Evolutionary conservation across 2,329 filamentous ascomycete species (phyloP).

Genomic region (Pseudogymnoascus sp.): DNA sequence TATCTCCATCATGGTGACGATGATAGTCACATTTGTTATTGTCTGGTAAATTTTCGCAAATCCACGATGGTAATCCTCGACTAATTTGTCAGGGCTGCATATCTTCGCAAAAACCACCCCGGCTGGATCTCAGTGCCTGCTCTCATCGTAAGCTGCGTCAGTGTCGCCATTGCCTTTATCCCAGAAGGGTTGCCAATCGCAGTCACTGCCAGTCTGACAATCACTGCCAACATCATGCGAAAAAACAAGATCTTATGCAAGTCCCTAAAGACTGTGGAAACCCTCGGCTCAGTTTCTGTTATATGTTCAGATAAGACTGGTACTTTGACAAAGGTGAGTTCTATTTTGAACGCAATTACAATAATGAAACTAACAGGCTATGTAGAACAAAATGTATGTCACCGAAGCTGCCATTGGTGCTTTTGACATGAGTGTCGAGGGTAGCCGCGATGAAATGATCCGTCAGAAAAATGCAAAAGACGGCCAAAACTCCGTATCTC

Average conservation of each 20-base stretch:
- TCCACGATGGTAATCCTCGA: conserved; percentile 10
- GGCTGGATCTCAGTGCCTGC: conserved; percentile 64
- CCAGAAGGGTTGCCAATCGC: conserved; percentile 66
- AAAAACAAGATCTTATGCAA: conserved; percentile 74
- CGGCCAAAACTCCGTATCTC: conserved; percentile 38
- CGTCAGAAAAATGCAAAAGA: conserved; percentile 16
- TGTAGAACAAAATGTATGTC: conserved; percentile 61
- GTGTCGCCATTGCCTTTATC: conserved; percentile 66
- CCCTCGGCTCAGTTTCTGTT: conserved; percentile 61
- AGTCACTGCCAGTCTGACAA: conserved; percentile 61
- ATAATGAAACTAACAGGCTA: conserved; percentile 7
- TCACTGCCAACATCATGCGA: conserved; percentile 67
- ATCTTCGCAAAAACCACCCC: conserved; percentile 58
- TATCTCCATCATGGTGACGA: conserved; percentile 54
- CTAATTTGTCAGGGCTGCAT: conserved; percentile 38
- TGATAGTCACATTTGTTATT: conserved; percentile 55
- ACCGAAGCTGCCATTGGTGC: conserved; percentile 56
- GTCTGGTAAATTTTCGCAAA: conserved; percentile 48
- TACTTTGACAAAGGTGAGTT: conserved; percentile 43
- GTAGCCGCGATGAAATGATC: conserved; percentile 37
- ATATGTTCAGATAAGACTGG: conserved; percentile 75
- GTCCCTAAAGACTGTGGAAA: conserved; percentile 70
- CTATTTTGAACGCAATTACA: conserved; percentile 22
- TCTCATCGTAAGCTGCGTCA: conserved; percentile 65
- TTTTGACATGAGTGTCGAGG: conserved; percentile 36